Base-by-base conservation (phyloP, 139 green algal genomes). In the Chlorella sorokiniana region DNA sequence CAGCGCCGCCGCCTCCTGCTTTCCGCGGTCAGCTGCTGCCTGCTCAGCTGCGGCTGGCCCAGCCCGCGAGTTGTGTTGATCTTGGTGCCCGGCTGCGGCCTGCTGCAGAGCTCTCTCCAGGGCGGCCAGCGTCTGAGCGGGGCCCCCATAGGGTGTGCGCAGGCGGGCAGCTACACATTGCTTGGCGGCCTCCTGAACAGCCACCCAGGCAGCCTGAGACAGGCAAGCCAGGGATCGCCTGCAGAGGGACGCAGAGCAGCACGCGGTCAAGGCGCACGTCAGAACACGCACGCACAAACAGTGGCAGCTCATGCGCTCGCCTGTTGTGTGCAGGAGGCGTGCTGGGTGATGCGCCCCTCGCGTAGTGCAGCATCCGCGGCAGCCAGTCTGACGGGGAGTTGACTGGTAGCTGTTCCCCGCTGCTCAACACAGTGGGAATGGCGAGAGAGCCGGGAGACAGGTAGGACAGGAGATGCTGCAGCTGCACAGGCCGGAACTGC, bases 71-170 rank as follows among this genome's bases (percentile, higher is more conserved):
- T 38, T 3, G 20, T 3, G 41, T 23, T 76, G 27, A 41, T 41
- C 44, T 16, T 79, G 75, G 33, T 72, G 59, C 27, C 20, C 63
- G 25, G 33, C 62, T 14, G 41, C 59, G 4, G 74, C 64, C 33
- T 78, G 69, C 45, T 90, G 87, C 51, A 95, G 63, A 54, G 89
- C 67, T 20, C 76, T 48, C 62, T 97, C 93, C 38, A 98, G 42
- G 10, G 86, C 86, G 27, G 80, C 86, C 44, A 97, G 90, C 23
- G 85, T 96, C 61, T 96, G 89, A 11, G 86, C 86, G 0, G 94
- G 86, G 1, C 89, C 90, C 27, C 94, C 94, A 18, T 92, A 29
- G 52, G 96, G 92, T 0, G 92, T 94, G 29, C 87, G 84, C 82
- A 96, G 82, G n/a, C 90, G 83, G 0, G 61, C 29, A 0, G 70